phyloP scores from a whole-genome alignment of 108 stramenopile species.

The Cyclostephanos tholiformis region DNA sequence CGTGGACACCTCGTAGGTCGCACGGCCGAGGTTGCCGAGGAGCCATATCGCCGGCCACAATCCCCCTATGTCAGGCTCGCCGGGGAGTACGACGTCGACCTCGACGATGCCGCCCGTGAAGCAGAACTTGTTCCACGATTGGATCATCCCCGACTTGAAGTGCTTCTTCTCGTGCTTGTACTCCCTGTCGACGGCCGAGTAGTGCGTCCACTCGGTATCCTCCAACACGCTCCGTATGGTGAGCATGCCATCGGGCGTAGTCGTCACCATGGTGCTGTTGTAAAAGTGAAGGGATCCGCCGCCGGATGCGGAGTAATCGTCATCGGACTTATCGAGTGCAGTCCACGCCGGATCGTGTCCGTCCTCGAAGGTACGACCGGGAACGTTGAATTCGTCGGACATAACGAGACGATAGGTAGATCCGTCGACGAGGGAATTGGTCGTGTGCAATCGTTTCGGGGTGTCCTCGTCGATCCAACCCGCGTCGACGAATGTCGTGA shows the following conservation, averaged over 20 bases:
- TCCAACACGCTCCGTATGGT: conserved; percentile 71
- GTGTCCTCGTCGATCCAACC: conserved; percentile 79
- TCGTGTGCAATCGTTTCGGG: conserved; percentile 66
- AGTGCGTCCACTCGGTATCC: conserved; percentile 66
- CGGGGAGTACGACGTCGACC: conserved; percentile 91
- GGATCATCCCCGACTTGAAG: conserved; percentile 90
- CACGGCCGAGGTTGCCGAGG: conserved; percentile 92
- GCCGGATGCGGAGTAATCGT: conserved; percentile 80
- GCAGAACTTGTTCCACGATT: conserved; percentile 97
- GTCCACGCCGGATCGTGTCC: conserved; percentile 95
- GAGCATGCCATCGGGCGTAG: conserved; percentile 86
- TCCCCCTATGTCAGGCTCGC: conserved; percentile 72
- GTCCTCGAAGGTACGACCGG: conserved; percentile 86
- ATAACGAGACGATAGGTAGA: conserved; percentile 78
- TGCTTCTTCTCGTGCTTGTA: conserved; percentile 66
- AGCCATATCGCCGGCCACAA: conserved; percentile 98
- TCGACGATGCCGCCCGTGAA: conserved; percentile 97
- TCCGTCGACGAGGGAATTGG: conserved; percentile 75
- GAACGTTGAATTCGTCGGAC: conserved; percentile 90
- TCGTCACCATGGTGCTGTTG: conserved; percentile 80
- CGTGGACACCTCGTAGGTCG: conserved; percentile 88
- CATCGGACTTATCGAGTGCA: conserved; percentile 88
- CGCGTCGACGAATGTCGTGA: neutral
- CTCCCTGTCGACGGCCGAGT: conserved; percentile 69
- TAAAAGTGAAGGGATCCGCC: conserved; percentile 95